A percentile compares a stretch with the other conserved stretches of the same genome.
These are phyloP conservation scores for Backusella sp. DNA, from an alignment of 192 early-diverging fungal genomes.

Conservation along the genomic window DNA sequence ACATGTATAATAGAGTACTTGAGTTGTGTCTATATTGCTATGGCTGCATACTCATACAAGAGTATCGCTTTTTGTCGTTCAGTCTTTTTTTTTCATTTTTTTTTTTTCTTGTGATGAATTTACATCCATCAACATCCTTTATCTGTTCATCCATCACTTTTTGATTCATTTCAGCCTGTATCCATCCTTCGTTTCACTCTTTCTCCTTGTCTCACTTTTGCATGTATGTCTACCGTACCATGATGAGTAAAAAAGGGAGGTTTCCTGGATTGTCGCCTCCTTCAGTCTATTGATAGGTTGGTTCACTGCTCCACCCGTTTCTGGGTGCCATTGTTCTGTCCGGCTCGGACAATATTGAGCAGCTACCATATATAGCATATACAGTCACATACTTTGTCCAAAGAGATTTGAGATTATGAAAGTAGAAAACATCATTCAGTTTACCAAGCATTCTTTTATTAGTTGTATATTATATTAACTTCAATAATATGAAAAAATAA, in stretches of 20 bases:
- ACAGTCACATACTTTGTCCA: not conserved
- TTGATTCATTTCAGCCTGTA: not conserved
- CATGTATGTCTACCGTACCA: conserved; percentile 4
- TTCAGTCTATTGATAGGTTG: conserved; percentile 1
- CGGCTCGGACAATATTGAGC: not conserved
- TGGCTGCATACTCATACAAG: too few relatives aligned
- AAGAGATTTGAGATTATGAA: too few relatives aligned
- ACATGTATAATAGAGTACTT: not conserved
- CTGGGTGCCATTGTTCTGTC: not conserved
- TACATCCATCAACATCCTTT: not conserved
- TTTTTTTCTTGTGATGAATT: not conserved
- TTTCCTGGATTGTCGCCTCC: not conserved
- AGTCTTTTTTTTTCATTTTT: too few relatives aligned
- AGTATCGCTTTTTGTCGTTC: too few relatives aligned
- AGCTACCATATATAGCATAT: not conserved
- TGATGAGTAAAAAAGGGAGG: conserved; percentile 9
- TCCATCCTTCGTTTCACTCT: not conserved
- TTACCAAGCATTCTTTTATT: too few relatives aligned
- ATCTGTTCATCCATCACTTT: not conserved
- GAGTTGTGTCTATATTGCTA: too few relatives aligned
- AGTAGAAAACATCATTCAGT: too few relatives aligned
- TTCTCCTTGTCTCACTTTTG: not conserved
- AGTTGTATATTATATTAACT: too few relatives aligned
- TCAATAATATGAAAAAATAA: too few relatives aligned
- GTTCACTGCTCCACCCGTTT: not conserved